These are phyloP conservation scores for Blepharisma japonicum DNA, from an alignment of 73 alveolate species.

Conservation along the genomic window DNA sequence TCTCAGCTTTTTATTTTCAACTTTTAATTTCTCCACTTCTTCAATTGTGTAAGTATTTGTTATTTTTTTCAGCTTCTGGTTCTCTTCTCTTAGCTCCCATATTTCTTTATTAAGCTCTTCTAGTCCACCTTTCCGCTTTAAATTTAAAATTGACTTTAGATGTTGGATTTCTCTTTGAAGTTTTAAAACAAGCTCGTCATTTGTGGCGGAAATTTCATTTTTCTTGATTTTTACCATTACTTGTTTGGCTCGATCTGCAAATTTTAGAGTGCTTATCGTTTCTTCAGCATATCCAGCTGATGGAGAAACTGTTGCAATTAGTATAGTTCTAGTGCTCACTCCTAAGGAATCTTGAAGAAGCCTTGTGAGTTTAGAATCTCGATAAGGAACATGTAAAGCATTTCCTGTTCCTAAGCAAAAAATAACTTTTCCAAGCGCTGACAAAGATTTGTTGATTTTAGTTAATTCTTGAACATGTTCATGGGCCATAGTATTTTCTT, in stretches of 20 bases:
- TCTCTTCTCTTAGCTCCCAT: constrained; percentile 64
- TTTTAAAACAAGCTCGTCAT: constrained; percentile 65
- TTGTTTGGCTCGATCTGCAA: constrained; percentile 75
- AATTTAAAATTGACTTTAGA: constrained; percentile 37
- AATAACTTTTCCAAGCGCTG: constrained; percentile 61
- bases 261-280: constrained; percentile 56
- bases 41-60: constrained; percentile 36
- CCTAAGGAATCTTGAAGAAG: constrained; percentile 78
- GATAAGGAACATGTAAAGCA: constrained; percentile 65
- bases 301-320: constrained; percentile 62
- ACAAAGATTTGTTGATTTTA: constrained; percentile 64
- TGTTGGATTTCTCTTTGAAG: constrained; percentile 66
- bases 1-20: constrained; percentile 70
- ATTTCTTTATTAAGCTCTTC: constrained; percentile 46
- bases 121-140: constrained; percentile 39
- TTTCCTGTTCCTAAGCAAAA: constrained; percentile 38
- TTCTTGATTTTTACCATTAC: constrained; percentile 63
- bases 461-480: constrained; percentile 61
- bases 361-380: constrained; percentile 90
- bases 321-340: constrained; percentile 61
- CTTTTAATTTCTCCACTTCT: constrained; percentile 58
- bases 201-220: constrained; percentile 76
- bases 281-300: constrained; percentile 50
- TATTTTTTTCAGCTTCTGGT: constrained; percentile 52
- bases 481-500: constrained; percentile 47